Conservation (phyloP, 805 yeast genomes). For the Candida suzukii region DNA sequence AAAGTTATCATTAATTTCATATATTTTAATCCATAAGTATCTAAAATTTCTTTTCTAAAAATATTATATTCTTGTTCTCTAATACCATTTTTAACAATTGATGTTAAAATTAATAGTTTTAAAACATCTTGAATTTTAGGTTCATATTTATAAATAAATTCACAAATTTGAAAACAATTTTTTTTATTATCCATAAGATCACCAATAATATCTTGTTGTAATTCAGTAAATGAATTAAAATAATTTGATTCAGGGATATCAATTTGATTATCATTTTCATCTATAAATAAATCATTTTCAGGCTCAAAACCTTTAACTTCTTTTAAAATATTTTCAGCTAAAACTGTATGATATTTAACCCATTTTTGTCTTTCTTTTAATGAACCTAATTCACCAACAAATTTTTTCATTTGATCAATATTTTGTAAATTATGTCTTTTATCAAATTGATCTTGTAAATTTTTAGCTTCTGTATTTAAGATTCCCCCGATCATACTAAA, state of each 20-base stretch:
- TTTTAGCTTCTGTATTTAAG: conserved; percentile 63
- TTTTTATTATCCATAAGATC: conserved; percentile 38
- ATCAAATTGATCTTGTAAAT: conserved; percentile 63
- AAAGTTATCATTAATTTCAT: conserved; percentile 41
- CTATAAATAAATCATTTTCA: conserved; percentile 12
- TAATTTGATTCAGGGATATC: conserved; percentile 15
- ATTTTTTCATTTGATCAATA: conserved; percentile 57
- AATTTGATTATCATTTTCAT: conserved; percentile 8
- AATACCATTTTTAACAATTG: conserved; percentile 63
- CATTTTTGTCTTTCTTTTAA: conserved; percentile 62
- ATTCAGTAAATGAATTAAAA: conserved; percentile 42
- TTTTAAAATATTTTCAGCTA: conserved; percentile 61
- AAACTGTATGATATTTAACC: conserved; percentile 62
- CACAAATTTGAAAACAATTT: conserved; percentile 31
- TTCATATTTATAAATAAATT: conserved; percentile 41
- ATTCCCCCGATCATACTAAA: conserved; percentile 75
- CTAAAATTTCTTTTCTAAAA: conserved; percentile 49
- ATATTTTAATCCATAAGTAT: conserved; percentile 57
- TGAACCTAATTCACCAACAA: conserved; percentile 63
- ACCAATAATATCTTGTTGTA: conserved; percentile 66
- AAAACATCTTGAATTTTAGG: conserved; percentile 37
- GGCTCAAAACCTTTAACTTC: conserved; percentile 29
- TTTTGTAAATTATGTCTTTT: conserved; percentile 48
- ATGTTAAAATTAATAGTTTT: conserved; percentile 48
- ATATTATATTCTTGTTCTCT: conserved; percentile 52